Base-by-base conservation (phyloP, 352 stramenopile genomes). In the Phytophthora ohioensis region DNA sequence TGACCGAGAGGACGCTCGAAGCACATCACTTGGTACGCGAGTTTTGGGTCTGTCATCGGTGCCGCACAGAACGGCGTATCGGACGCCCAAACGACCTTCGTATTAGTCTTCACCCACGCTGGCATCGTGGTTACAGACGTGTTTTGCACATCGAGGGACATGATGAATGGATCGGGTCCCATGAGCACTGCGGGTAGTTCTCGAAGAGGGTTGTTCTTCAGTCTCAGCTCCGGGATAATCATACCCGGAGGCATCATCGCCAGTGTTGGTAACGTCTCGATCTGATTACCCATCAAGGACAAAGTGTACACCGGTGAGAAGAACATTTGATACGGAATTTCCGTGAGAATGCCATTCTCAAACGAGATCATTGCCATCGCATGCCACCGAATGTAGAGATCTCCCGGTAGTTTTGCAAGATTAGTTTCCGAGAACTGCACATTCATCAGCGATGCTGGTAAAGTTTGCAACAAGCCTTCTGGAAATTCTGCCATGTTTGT, bases 361-460 rank as follows among this genome's bases (percentile, higher is more conserved):
- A 76, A 68, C 9, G 52, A 13, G 31, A 76, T 43, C 30, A 52
- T 17, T 3, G 45, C 51, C 13, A 69, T 5, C 8, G 52, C 35
- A 21, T 65, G 56, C 57, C 64, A 76, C 10, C 48, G 43, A 21
- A 62, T 2, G 12, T 73, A 65, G 7, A 73, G 53, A 42, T 66
- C 53, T 0, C 62, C 57, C 0, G 63, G 64, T 2, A 76, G 10
- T 9, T 17, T n/a, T 4, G 30, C 38, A 9, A 76, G 63, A 15
- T 72, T 76, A 0, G 56, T 73, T 6, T 63, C 51, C 1, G 68
- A 76, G 34, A 71, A 72, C 32, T 76, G 68, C n/a, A 71, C 12
- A 30, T 21, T 68, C 12, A 65, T 34, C 2, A 67, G 11, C 1
- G 68, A 52, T 5, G 49, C 55, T 5, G 62, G 61, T 32, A 72